Evolutionary conservation across 441 rosid genomes (phyloP), one percentile per base, ranked within the genome.

Genomic region (Arabidopsis lyrata): DNA sequence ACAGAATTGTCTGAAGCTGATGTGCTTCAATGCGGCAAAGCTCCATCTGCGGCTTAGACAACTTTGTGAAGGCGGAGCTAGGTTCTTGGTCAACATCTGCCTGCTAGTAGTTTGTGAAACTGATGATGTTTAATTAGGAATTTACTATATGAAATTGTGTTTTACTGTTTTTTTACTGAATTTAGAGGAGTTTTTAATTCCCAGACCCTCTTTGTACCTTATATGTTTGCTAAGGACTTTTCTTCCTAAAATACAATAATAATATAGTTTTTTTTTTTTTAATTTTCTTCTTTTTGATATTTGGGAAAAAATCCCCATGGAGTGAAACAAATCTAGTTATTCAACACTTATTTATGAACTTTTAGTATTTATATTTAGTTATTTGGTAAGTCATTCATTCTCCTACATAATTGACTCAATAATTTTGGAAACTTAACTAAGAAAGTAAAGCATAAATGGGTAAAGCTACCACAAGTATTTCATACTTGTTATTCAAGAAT

Each of bases 41-140:
- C 74, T 68, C 74, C 78, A 29, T 68, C 69, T 0, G 74, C 78
- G 27, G 69, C 74, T 64, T 75, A 75, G 50, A 54, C 52, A n/a
- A 42, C 56, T 22, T 29, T 42, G 27, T 35, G 58, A 55, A 22
- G 47, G 29, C 39, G 50, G 35, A 38, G 53, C 31, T 66, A 47
- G 73, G 9, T 39, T 36, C 70, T 58, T 58, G 29, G 29, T 29
- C 56, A 32, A 18, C 44, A 52, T 13, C 22, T 32, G 32, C 57
- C 42, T 42, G 34, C 63, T 61, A 20, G 11, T 62, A 67, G 59
- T 22, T 44, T 59, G 48, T 15, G 31, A 60, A 50, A 59, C 29
- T 58, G 58, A n/a, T 50, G 13, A 65, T 48, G 66, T 57, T 56
- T 24, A 47, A 18, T 13, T 56, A 18, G 10, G 72, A 36, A 15